Evolutionary conservation across 2,329 filamentous ascomycete genomes (phyloP), one percentile per base, ranked within the genome.

Genomic region (Rutstroemia sp.): DNA sequence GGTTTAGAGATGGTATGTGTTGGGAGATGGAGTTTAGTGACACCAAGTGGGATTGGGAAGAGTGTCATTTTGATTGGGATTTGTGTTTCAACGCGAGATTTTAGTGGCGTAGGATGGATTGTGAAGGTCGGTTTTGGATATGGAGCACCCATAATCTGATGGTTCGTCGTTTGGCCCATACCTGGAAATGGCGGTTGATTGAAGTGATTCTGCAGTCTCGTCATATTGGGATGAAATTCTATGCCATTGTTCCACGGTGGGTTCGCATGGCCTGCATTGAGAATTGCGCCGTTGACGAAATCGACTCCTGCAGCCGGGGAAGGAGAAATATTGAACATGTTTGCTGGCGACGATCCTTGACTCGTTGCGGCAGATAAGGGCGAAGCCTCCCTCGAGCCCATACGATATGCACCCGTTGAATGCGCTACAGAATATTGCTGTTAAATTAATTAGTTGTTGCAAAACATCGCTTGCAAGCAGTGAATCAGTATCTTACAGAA

Each of bases 81-180:
- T 69, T 97, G 94, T 0, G 94, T 97, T 74, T 99, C 94, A 18
- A 97, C 94, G 21, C 94, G 85, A 16, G 92, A 96, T 72, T 96
- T 97, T 56, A 82, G 70, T 5, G 86, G 86, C 3, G 83, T 88
- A 5, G 84, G 82, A 60, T 85, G 78, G 45, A 89, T 81, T 12
- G 78, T 80, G 41, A 89, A 70, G 51, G 71, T 64, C 21, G 75
- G 74, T 38, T 73, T 70, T n/a, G 53, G 37, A 49, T 67, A 64
- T 38, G 57, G 59, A 41, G 49, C 58, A 10, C 59, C 59, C 57
- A 65, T 61, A 9, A 59, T 61, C 25, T 65, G 64, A 54, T 65
- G 63, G n/a, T 49, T 50, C 52, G 58, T 62, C 5, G 58, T 51
- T 45, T 57, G 62, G 18, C 58, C 52, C 59, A 65, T 64, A 50